Percentiles rank a stretch among this genome's conserved stretches.
Conservation (phyloP, 2,329 filamentous ascomycete species). For the Penicillium italicum region DNA sequence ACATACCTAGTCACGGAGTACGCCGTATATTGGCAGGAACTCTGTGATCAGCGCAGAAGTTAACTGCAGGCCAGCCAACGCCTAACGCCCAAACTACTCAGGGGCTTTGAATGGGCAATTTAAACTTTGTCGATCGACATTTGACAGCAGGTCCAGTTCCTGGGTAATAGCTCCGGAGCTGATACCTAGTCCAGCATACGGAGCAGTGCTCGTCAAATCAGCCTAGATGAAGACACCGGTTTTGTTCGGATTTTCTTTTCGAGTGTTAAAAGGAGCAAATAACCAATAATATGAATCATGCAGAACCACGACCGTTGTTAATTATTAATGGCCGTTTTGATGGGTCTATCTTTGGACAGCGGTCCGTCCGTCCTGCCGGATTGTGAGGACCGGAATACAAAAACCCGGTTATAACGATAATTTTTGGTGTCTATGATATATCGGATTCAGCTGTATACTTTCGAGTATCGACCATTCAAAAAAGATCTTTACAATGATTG, state of each 20-base stretch:
- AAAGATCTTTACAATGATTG: no score
- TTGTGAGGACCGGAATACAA: background rate
- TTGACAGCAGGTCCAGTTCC: background rate
- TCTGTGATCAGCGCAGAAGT: background rate
- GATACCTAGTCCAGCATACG: background rate
- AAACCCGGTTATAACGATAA: no score
- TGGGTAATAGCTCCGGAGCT: background rate
- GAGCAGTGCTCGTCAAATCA: background rate
- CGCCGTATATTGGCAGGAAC: background rate
- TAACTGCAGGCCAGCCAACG: background rate
- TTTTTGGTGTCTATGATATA: no score
- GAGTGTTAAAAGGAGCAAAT: background rate
- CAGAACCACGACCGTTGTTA: background rate
- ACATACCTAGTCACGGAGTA: background rate
- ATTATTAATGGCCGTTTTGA: constrained; percentile 1
- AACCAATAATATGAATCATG: background rate
- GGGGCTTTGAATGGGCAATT: constrained; percentile 4
- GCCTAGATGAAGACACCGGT: background rate
- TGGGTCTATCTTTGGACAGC: background rate
- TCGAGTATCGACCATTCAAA: no score
- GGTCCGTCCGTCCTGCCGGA: background rate
- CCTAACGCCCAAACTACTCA: background rate
- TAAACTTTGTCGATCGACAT: constrained; percentile 5
- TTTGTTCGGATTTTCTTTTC: no score
- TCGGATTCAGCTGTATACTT: no score